A percentile compares a stretch with the other conserved stretches of the same genome.
phyloP scores from a whole-genome alignment of 495 filamentous ascomycete species.

The Podospora pseudopauciseta region DNA sequence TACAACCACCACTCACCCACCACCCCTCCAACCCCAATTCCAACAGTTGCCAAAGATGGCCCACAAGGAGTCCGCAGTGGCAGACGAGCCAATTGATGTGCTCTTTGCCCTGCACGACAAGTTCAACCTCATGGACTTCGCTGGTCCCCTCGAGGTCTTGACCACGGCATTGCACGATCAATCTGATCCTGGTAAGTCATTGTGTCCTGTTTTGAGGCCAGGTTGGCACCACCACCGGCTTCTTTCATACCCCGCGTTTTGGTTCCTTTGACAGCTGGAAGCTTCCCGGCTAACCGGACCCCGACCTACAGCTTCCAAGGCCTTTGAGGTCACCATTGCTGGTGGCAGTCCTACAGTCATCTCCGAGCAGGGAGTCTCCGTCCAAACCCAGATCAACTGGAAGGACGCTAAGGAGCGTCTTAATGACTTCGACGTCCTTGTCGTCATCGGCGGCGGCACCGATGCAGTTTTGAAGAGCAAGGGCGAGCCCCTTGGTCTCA shows the following conservation, averaged over 20 bases:
- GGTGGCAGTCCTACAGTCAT: constrained; percentile 52
- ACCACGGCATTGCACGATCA: constrained; percentile 55
- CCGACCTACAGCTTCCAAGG: constrained; percentile 44
- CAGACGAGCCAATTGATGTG: constrained; percentile 50
- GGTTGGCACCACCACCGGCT: background rate
- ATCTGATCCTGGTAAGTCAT: constrained; percentile 57
- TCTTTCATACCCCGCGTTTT: constrained; percentile 2
- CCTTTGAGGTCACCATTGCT: constrained; percentile 68
- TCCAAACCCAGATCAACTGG: constrained; percentile 66
- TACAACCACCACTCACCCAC: constrained; percentile 16
- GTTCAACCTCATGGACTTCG: constrained; percentile 60
- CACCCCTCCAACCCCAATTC: background rate
- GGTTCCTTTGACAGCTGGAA: background rate
- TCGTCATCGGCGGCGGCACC: constrained; percentile 61
- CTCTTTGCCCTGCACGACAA: constrained; percentile 49
- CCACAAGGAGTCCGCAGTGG: constrained; percentile 45
- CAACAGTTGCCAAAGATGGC: constrained; percentile 43
- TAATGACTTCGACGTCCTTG: constrained; percentile 65
- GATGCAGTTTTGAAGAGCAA: constrained; percentile 54
- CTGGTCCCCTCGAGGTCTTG: constrained; percentile 64
- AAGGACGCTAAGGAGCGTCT: constrained; percentile 63
- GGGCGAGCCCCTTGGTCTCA: constrained; percentile 58
- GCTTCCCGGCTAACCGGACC: background rate
- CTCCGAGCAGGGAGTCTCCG: constrained; percentile 69
- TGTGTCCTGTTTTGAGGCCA: constrained; percentile 3